These are phyloP conservation scores for Clonostachys rhizophaga DNA, from an alignment of 2,329 filamentous ascomycete species.

Conservation along the genomic window DNA sequence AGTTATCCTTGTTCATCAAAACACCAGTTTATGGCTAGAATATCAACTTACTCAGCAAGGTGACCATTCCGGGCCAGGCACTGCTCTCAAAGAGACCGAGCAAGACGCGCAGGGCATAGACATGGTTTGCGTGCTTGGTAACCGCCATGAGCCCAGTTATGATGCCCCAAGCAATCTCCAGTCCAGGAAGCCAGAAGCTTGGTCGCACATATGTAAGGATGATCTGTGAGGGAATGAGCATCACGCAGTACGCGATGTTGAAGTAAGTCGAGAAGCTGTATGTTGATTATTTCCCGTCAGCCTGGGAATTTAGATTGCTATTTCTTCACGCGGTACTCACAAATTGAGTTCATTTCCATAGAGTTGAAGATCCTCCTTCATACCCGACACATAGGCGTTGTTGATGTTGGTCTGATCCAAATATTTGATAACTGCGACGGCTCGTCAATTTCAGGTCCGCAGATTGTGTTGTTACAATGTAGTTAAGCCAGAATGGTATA, in stretches of 20 bases:
- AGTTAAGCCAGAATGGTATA: too few species aligned
- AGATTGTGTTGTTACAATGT: too few species aligned
- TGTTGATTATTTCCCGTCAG: too few species aligned
- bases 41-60: slow-evolving; percentile 34
- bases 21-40: too few species aligned
- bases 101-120: slow-evolving; percentile 48
- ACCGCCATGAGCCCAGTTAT: slow-evolving; percentile 53
- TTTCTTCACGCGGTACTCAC: too few species aligned
- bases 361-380: slow-evolving; percentile 46
- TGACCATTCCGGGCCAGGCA: slow-evolving; percentile 39
- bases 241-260: slow-evolving; percentile 37
- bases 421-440: slow-evolving; percentile 30
- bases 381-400: slow-evolving; percentile 50
- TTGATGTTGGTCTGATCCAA: slow-evolving; percentile 39
- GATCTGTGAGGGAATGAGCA: slow-evolving; percentile 46
- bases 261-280: slow-evolving; percentile 47
- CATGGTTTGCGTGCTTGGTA: slow-evolving; percentile 38
- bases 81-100: slow-evolving; percentile 47
- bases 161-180: slow-evolving; percentile 51
- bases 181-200: slow-evolving; percentile 39
- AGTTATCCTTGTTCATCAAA: too few species aligned
- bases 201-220: slow-evolving; percentile 42
- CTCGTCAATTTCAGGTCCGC: too few species aligned
- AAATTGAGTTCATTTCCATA: slow-evolving; percentile 40
- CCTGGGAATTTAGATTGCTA: too few species aligned